Conservation (phyloP, 208 protist species). For the Leishmania guyanensis region DNA sequence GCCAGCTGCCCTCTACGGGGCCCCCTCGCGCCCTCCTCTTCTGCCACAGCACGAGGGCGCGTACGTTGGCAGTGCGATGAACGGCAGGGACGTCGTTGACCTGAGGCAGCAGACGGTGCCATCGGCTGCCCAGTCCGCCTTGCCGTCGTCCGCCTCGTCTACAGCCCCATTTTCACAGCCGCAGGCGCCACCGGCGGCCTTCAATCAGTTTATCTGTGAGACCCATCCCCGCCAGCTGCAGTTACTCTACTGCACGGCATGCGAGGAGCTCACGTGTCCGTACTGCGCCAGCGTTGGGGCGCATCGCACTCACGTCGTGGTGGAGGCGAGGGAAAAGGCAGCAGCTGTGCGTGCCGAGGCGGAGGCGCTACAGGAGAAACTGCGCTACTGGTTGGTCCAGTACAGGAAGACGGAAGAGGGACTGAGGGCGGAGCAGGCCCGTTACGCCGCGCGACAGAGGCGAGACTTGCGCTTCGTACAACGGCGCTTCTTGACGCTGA, state of each 20-base stretch:
- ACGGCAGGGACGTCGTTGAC: background rate
- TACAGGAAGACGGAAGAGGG: constrained; percentile 38
- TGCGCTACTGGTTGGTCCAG: constrained; percentile 48
- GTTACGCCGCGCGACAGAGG: constrained; percentile 21
- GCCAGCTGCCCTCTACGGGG: background rate
- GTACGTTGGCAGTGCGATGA: background rate
- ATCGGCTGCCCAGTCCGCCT: background rate
- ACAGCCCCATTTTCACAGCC: background rate
- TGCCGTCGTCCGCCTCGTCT: background rate
- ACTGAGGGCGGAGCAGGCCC: constrained; percentile 40
- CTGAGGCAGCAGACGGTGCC: background rate
- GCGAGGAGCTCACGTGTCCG: constrained; percentile 58
- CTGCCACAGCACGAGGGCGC: background rate
- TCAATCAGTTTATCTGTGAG: constrained; percentile 42
- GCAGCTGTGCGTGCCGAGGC: constrained; percentile 29
- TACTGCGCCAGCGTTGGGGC: constrained; percentile 69
- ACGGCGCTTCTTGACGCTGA: constrained; percentile 39
- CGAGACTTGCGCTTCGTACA: constrained; percentile 28
- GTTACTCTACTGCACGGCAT: constrained; percentile 59
- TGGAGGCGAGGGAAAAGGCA: constrained; percentile 36
- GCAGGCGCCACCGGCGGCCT: constrained; percentile 12
- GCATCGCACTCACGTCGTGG: constrained; percentile 59
- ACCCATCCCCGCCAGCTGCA: constrained; percentile 44
- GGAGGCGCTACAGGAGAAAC: constrained; percentile 48
- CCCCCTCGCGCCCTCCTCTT: background rate